Evolutionary conservation across 108 stramenopile species (phyloP), one percentile per base, ranked within the genome.

Genomic region (Fragilaria radians): DNA sequence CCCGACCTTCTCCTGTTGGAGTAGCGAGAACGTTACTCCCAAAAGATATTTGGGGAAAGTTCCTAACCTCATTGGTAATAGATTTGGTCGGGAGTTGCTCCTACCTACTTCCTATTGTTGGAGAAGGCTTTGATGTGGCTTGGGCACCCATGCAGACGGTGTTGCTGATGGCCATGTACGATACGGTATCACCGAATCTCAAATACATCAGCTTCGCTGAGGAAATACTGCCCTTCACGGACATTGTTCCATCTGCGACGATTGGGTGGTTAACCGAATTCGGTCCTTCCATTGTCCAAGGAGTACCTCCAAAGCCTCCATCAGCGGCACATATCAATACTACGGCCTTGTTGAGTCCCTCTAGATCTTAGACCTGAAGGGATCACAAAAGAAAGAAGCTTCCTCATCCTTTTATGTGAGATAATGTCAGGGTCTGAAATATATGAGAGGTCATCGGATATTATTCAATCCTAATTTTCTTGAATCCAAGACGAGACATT

Each of bases 181-280:
- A 89, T 49, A 70, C 68, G 5, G 67, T 63, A 1, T 63, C 62
- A 33, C 88, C 89, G 26, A 84, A 70, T 34, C 57, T 93, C 29
- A 87, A 89, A 59, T 93, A 93, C 57, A 42, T 95, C 11, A 67
- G 70, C 2, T 83, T 91, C 55, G 45, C 84, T 7, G 94, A 95
- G 63, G 94, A 97, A 65, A 31, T 94, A 18, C 47, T 97, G 42
- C 96, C 96, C 5, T 94, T 97, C 68, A 97, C 94, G 22, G 96
- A 97, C 69, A 72, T 91, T 46, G 70, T 97, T 21, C 96, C 96
- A 17, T 72, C 80, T 32, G 96, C 94, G 2, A 90, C 89, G 2
- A 63, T 94, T 54, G 94, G 93, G 22, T 97, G 93, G 91, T 48
- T 83, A 48, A 74, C 58, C 52, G 82, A 90, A 59, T 83, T 81